A percentile compares a stretch with the other conserved stretches of the same genome.
Conservation (phyloP, 2,329 filamentous ascomycete genomes). For the Drechslerella dactyloides region DNA sequence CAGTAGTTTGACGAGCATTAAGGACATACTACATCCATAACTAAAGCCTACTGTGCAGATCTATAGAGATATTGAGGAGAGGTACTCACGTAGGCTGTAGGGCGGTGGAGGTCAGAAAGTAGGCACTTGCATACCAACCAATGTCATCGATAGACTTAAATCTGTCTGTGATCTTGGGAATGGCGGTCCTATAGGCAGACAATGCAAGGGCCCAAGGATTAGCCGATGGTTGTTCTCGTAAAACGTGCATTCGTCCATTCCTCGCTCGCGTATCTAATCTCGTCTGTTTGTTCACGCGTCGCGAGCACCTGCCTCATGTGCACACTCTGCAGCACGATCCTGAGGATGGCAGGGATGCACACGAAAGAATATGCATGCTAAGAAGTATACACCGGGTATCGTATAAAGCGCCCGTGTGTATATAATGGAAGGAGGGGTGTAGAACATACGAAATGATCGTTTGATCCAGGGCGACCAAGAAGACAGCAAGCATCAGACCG, state of each 20-base stretch:
- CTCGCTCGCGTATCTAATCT: conserved; percentile 32
- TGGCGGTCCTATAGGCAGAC: conserved; percentile 56
- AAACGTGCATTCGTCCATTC: conserved; percentile 1
- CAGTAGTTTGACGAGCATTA: too few relatives aligned
- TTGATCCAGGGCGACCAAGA: conserved; percentile 43
- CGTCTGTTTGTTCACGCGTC: too few relatives aligned
- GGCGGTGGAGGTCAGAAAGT: conserved; percentile 53
- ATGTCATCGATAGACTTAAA: conserved; percentile 57
- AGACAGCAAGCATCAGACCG: conserved; percentile 45
- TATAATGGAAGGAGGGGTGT: neutral
- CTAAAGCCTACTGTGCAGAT: too few relatives aligned
- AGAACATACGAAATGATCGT: conserved; percentile 45
- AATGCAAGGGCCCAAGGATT: conserved; percentile 21
- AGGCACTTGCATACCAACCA: conserved; percentile 56
- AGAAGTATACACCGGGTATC: too few relatives aligned
- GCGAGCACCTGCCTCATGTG: too few relatives aligned
- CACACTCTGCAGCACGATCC: neutral
- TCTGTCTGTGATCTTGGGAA: conserved; percentile 59
- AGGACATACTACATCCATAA: too few relatives aligned
- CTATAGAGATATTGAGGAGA: too few relatives aligned
- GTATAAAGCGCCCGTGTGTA: too few relatives aligned
- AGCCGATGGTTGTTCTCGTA: too few relatives aligned
- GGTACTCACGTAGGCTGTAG: conserved; percentile 51
- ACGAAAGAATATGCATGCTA: too few relatives aligned
- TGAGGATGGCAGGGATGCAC: neutral